Evolutionary conservation across 1,284 basidiomycete species (phyloP), one percentile per base, ranked within the genome.

Genomic region (Moesziomyces sp.): DNA sequence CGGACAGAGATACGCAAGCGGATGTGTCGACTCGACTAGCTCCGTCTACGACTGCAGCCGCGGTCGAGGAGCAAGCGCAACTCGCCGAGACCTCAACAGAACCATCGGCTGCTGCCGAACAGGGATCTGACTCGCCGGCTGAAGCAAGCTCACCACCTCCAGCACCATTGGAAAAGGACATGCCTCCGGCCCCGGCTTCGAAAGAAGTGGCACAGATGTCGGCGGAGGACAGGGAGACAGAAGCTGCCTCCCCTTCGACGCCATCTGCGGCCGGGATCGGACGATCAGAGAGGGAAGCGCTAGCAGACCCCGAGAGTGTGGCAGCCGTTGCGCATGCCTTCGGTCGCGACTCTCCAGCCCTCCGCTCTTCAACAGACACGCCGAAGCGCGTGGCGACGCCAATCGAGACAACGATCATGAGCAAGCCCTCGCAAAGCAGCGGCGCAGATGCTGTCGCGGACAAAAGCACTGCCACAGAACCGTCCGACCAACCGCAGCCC

Each of bases 311-410:
- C 4, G 63, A 69, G 13, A 67, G 60, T 38, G 74, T 76, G 9
- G 71, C 74, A 35, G 74, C 71, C n/a, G 66, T 76, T 0, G 74
- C 74, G n/a, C 70, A 73, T 24, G 74, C 74, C 16, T 74, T 76
- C 45, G 70, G 74, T 43, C 52, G 71, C 45, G 63, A 66, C 13
- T 73, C 74, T 3, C 68, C 74, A 3, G 59, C 63, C 19, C 49
- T 67, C 18, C 62, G 57, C 47, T 65, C 68, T 16, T 61, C 61
- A 4, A 48, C 46, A 21, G 62, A 66, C 35, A 62, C 58, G 3
- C 60, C 66, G 19, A 49, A 52, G 46, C 59, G 66, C 11, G 38
- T 69, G 8, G 16, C 52, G 1, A 70, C 61, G 6, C 61, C 67
- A 8, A 44, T 46, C 13, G 48, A 58, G 28, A 14, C 19, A 5